These are phyloP conservation scores for Hymenoscyphus repandus DNA, from an alignment of 2,329 filamentous ascomycete genomes.

Conservation along the genomic window DNA sequence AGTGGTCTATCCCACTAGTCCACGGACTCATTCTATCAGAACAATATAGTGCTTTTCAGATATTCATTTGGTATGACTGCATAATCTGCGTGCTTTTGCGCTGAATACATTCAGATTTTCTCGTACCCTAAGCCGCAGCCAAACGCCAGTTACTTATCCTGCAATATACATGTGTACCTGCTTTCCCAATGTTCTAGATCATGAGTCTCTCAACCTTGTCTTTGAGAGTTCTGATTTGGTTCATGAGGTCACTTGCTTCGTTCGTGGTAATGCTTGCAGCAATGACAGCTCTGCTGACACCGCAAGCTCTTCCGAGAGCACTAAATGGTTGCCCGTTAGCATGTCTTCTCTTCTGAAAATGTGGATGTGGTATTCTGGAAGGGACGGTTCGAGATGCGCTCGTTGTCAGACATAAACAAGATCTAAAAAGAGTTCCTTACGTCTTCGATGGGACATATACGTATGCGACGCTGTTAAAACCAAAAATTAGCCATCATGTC, in stretches of 20 bases:
- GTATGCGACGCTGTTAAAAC: conserved; percentile 59
- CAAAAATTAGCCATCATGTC: conserved; percentile 27
- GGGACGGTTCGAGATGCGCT: not conserved
- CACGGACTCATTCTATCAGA: no score
- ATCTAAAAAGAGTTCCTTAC: conserved; percentile 6
- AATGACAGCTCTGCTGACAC: conserved; percentile 84
- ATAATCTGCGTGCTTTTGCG: no score
- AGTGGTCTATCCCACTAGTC: no score
- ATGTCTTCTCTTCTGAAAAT: not conserved
- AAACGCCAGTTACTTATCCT: conserved; percentile 14
- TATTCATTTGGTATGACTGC: no score
- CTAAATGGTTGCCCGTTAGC: not conserved
- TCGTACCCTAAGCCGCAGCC: conserved; percentile 7
- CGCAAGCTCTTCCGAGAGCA: conserved; percentile 81
- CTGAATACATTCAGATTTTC: no score
- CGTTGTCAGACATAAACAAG: not conserved
- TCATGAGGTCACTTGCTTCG: conserved; percentile 80
- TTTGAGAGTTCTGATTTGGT: conserved; percentile 83
- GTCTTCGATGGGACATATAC: conserved; percentile 74
- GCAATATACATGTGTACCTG: conserved; percentile 3
- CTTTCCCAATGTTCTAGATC: conserved; percentile 55
- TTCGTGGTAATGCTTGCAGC: conserved; percentile 85
- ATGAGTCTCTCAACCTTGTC: conserved; percentile 94
- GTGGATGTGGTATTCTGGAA: not conserved
- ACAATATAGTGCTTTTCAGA: no score